A percentile compares a stretch with the other conserved stretches of the same genome.
Conservation (phyloP, 441 rosid genomes). For the Erodium moschatum region DNA sequence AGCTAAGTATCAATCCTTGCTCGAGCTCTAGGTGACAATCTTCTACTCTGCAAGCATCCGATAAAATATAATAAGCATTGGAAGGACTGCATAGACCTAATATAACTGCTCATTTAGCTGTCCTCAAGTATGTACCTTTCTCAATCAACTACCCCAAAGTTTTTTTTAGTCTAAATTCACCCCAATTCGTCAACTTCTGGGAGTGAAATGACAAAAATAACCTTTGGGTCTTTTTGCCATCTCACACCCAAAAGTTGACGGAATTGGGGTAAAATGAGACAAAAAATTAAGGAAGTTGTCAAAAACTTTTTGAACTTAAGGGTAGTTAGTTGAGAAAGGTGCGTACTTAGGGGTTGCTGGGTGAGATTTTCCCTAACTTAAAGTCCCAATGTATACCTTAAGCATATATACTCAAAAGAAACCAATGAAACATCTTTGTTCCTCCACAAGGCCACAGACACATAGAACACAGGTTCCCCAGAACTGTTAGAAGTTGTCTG, state of each 20-base stretch:
- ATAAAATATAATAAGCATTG: constrained; percentile 24
- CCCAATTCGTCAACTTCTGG: no score
- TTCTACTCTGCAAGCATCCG: constrained; percentile 54
- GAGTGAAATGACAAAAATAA: no score
- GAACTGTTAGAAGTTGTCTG: constrained; percentile 31
- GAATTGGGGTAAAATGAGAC: no score
- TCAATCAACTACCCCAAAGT: no score
- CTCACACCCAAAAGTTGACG: no score
- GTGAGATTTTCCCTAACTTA: background rate
- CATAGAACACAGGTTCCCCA: constrained; percentile 50
- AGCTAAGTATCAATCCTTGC: constrained; percentile 62
- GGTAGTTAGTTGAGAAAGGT: no score
- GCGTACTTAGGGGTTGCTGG: no score
- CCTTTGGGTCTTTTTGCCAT: no score
- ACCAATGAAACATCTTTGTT: constrained; percentile 50
- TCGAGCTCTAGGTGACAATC: constrained; percentile 84
- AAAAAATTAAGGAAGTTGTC: no score
- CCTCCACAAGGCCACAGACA: constrained; percentile 70
- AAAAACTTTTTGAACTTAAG: no score
- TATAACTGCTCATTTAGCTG: background rate
- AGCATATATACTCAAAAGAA: constrained; percentile 23
- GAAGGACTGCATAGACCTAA: background rate
- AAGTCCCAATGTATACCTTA: constrained; percentile 6
- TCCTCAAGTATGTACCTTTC: no score
- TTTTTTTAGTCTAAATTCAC: no score